Evolutionary conservation across 768 basidiomycete genomes (phyloP), one percentile per base, ranked within the genome.

Genomic region (Podaxis sp.): DNA sequence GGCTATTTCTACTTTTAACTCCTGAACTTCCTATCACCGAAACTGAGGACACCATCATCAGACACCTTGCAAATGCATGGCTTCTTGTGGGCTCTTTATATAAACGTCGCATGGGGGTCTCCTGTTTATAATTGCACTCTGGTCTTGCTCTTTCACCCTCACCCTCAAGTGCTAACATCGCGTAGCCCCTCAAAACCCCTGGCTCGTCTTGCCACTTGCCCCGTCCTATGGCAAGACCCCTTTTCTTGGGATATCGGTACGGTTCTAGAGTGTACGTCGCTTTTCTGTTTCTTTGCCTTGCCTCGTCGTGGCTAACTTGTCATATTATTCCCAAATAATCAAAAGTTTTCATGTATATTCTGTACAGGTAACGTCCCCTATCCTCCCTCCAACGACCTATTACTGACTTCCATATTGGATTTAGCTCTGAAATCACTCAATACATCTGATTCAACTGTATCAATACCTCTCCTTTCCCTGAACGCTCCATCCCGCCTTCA

Each of bases 11-110:
- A 38, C 54, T 55, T 55, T 38, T 55, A 38, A 38, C 36, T 51
- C 49, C 50, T 51, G 13, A 51, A 50, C 33, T 51, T 50, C 51
- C 59, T 54, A 46, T 60, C 51, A 5, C 59, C 51, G 51, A 54
- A 27, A 25, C 22, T 41, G 51, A n/a, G 59, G 27, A 24, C 50
- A 6, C 24, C 29, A 33, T 33, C 51, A 60, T 60, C 51, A 53
- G 40, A 60, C 59, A 53, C 59, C 51, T 54, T 54, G 51, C 51
- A 33, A 33, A 33, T 36, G 59, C 59, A 46, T 60, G 59, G 59
- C 47, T 53, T 27, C 17, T 11, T 43, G 33, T 41, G 38, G 27
- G 13, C 17, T 27, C 29, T 6, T 13, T 58, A 59, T 55, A 55
- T 55, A 55, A 55, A 24, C 54, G 37, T 38, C 54, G 33, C 54